These are phyloP conservation scores for Cutaneotrichosporon dermatis DNA, from an alignment of 1,284 basidiomycete species.

Conservation along the genomic window DNA sequence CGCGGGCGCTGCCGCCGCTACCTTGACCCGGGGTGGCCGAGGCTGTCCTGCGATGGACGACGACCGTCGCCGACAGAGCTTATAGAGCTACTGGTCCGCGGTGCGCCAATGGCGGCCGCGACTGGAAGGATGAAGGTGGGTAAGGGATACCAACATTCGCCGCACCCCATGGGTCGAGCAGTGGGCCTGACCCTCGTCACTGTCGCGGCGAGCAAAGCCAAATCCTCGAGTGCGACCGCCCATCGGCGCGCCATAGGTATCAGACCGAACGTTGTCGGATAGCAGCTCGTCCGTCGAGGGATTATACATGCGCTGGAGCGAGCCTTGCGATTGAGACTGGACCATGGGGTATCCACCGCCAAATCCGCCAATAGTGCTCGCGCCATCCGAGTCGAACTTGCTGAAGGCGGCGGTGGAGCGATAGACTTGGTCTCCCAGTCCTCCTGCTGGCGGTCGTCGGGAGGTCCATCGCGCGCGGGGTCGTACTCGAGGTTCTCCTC, in stretches of 20 bases:
- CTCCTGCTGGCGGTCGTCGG: conserved; percentile 21
- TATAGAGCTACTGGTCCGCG: background rate
- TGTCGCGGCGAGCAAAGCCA: background rate
- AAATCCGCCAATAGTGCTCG: background rate
- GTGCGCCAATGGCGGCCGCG: background rate
- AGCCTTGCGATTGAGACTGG: background rate
- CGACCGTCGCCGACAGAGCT: background rate
- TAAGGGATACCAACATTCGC: conserved; percentile 6
- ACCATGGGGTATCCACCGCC: background rate
- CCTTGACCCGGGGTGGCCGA: background rate
- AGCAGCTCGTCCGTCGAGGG: conserved; percentile 41
- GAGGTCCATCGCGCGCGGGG: conserved; percentile 36
- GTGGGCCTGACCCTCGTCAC: conserved; percentile 2
- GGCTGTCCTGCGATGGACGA: background rate
- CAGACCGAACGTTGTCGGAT: background rate
- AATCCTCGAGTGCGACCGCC: background rate
- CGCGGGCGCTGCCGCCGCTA: conserved; percentile 1
- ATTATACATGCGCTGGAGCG: conserved; percentile 14
- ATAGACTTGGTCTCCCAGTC: conserved; percentile 44
- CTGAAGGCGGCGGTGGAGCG: conserved; percentile 28
- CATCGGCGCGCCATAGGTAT: background rate
- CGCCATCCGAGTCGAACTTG: background rate
- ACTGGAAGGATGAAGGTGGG: conserved; percentile 2
- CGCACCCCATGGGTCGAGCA: conserved; percentile 9
- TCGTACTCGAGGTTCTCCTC: conserved; percentile 50